Base-by-base conservation (phyloP, 2,329 filamentous ascomycete species). In the Diaporthe aspalathi region DNA sequence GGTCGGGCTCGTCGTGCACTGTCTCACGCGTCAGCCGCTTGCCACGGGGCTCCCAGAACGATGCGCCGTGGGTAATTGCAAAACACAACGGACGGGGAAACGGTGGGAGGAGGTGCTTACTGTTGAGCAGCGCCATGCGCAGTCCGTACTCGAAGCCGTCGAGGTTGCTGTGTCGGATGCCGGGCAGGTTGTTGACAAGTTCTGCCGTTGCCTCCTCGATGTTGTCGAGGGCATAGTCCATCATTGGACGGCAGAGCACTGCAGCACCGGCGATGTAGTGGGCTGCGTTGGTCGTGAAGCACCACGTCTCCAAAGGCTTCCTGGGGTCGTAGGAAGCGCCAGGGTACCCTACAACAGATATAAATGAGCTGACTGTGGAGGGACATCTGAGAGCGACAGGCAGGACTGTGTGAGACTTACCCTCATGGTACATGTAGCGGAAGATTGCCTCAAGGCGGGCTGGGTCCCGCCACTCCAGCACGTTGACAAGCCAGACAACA, bases 171-270 rank as follows among this genome's bases (percentile, higher is more conserved):
- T 68, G 54, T 32, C 66, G 73, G 35, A 69, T 9, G 43, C 17
- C 17, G 45, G 60, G 60, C 29, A 74, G 50, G 35, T 71, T 72
- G 11, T 75, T 72, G 0, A 86, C 86, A 2, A 92, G 75, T 1
- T 84, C 82, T 4, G 82, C 79, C 1, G 85, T 80, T 0, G 89
- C 88, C 53, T 86, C 80, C 1, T 85, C 80, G 84, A 92, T 90
- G 0, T 86, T 85, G 2, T 87, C 81, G 3, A 90, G 74, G 0
- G 87, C 88, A 24, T 54, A 73, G n/a, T 69, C 62, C 76, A 77
- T 79, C 76, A 80, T 74, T 50, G 67, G 40, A 2, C 38, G 54
- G 72, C 73, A 77, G 22, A 66, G 67, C 17, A 79, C 74, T 5
- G 76, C 75, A 9, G 74, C 73, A 16, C 75, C 79, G 22, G 74